These are phyloP conservation scores for Phytophthora sojae DNA, from an alignment of 352 stramenopile genomes.

Conservation along the genomic window DNA sequence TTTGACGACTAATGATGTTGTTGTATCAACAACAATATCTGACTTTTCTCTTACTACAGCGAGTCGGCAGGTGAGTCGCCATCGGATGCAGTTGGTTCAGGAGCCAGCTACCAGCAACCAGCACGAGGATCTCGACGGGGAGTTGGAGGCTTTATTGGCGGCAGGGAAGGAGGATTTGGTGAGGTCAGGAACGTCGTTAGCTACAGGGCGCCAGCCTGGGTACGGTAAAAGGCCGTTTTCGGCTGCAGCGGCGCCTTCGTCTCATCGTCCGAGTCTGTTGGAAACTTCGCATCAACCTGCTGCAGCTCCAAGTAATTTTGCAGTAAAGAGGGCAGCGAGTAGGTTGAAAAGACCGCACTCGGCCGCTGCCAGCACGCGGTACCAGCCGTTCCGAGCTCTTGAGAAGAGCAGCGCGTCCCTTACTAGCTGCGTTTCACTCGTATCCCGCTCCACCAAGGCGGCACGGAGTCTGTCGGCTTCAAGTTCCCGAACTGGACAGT, in stretches of 20 bases:
- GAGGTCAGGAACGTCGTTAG: constrained; percentile 4
- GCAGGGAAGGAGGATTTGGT: constrained; percentile 24
- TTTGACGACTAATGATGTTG: not conserved
- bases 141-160: not conserved
- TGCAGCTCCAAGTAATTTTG: not conserved
- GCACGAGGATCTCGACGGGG: constrained; percentile 6
- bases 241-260: constrained; percentile 17
- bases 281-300: constrained; percentile 7
- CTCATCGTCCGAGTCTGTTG: not conserved
- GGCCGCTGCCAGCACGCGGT: constrained; percentile 26
- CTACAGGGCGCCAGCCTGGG: not conserved
- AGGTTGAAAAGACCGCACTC: constrained; percentile 38
- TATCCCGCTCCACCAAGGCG: constrained; percentile 12
- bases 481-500: constrained; percentile 15
- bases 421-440: constrained; percentile 26
- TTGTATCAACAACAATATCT: too few relatives aligned
- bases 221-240: constrained; percentile 33
- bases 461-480: constrained; percentile 14
- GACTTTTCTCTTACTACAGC: constrained; percentile 13
- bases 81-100: constrained; percentile 50
- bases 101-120: constrained; percentile 26
- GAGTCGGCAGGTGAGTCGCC: constrained; percentile 45
- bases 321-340: constrained; percentile 1
- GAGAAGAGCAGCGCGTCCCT: constrained; percentile 25
- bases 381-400: constrained; percentile 13